These are phyloP conservation scores for Ambrosiella xylebori DNA, from an alignment of 2,329 filamentous ascomycete genomes.

Conservation along the genomic window DNA sequence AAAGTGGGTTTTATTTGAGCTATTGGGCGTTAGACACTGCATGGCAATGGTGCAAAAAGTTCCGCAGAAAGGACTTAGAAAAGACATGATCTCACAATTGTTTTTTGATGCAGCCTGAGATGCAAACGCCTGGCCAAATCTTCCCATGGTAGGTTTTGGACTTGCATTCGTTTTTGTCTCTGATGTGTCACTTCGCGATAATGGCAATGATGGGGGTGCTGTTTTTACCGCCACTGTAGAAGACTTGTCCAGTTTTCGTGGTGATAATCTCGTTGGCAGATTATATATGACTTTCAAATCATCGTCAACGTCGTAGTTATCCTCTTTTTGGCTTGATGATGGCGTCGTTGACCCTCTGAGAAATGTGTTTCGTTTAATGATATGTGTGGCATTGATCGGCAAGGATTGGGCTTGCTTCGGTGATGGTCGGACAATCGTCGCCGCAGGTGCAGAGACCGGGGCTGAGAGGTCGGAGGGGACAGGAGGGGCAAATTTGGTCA, in stretches of 20 bases:
- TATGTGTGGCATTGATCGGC: conserved; percentile 12
- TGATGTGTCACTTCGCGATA: not conserved
- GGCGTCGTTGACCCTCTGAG: not conserved
- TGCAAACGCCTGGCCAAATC: conserved; percentile 10
- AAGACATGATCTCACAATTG: conserved; percentile 1
- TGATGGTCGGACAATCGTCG: conserved; percentile 5
- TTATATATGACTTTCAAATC: conserved; percentile 7
- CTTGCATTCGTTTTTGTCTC: not conserved
- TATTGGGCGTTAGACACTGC: not conserved
- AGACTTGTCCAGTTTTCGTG: not conserved
- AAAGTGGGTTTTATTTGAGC: not conserved
- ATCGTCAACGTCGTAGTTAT: conserved; percentile 17
- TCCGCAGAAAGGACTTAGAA: too few relatives aligned
- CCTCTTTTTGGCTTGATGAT: not conserved
- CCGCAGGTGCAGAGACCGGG: conserved; percentile 7
- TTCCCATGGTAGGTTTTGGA: conserved; percentile 2
- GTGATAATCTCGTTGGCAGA: conserved; percentile 7
- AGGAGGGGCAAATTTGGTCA: conserved; percentile 22
- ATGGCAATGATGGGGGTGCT: not conserved
- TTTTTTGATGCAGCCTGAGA: conserved; percentile 7
- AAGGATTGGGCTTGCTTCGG: conserved; percentile 19
- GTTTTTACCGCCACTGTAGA: not conserved
- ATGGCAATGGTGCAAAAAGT: not conserved
- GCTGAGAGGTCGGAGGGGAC: conserved; percentile 15
- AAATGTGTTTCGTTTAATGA: not conserved